Conservation (phyloP, 257 asterid species). For the Mentha longifolia region DNA sequence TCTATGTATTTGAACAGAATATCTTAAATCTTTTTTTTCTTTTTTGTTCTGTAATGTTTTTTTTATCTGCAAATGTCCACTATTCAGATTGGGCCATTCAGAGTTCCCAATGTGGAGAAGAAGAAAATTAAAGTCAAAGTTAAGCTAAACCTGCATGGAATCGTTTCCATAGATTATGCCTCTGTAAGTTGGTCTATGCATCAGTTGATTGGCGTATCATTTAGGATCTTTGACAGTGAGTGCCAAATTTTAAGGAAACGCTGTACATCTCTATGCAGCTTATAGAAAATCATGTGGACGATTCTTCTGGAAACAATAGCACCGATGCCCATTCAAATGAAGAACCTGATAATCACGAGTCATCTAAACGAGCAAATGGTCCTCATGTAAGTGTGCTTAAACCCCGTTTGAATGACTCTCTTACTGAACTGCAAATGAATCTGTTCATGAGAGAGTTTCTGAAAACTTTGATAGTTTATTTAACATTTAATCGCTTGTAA, state of each 20-base stretch:
- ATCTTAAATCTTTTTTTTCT: constrained; percentile 17
- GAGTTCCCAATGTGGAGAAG: constrained; percentile 56
- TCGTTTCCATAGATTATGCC: constrained; percentile 72
- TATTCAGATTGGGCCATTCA: constrained; percentile 84
- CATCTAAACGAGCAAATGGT: constrained; percentile 49
- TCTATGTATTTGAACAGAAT: background rate
- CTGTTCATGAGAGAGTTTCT: constrained; percentile 22
- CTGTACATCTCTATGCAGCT: constrained; percentile 54
- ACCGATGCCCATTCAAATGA: constrained; percentile 42
- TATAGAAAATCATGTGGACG: constrained; percentile 57
- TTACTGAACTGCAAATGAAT: constrained; percentile 14
- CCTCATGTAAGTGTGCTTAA: constrained; percentile 46
- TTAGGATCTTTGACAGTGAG: constrained; percentile 26
- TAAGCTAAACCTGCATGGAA: constrained; percentile 80
- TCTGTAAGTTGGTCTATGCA: constrained; percentile 56
- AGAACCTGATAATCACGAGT: constrained; percentile 50
- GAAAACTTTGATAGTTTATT: constrained; percentile 12
- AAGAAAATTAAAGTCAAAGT: constrained; percentile 71
- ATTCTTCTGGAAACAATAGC: constrained; percentile 42
- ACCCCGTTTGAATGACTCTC: constrained; percentile 22
- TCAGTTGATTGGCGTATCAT: constrained; percentile 20
- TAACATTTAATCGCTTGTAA: background rate
- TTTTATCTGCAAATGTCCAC: constrained; percentile 14
- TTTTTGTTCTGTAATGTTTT: constrained; percentile 5
- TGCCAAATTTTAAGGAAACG: constrained; percentile 30